Conservation (phyloP, 352 stramenopile species). For the Globisporangium paddicum region DNA sequence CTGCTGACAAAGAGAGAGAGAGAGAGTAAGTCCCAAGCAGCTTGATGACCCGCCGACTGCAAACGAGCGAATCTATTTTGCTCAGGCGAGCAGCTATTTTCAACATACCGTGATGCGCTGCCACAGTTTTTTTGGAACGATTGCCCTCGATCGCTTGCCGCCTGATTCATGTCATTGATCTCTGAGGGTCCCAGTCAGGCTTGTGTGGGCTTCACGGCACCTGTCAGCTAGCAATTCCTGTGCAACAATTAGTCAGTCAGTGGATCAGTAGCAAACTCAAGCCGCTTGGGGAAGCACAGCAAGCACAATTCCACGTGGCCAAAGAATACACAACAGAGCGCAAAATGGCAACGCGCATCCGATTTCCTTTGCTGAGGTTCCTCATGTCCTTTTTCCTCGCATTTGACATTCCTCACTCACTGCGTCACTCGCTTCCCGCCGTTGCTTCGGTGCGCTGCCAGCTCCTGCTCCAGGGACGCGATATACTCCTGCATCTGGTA, state of each 20-base stretch:
- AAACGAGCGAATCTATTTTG: conserved; percentile 6
- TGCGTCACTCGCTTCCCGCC: conserved; percentile 4
- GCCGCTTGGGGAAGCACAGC: too few relatives aligned
- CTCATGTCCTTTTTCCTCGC: background rate
- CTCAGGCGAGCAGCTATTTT: conserved; percentile 5
- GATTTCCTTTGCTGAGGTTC: background rate
- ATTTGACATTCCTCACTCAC: conserved; percentile 7
- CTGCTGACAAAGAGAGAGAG: background rate
- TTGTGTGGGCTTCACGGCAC: too few relatives aligned
- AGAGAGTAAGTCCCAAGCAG: background rate
- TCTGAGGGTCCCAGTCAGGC: too few relatives aligned
- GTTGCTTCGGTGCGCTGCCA: conserved; percentile 32
- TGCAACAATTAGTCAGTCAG: too few relatives aligned
- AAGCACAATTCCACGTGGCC: background rate
- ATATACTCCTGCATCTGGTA: conserved; percentile 76
- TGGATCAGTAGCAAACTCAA: too few relatives aligned
- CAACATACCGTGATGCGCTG: background rate
- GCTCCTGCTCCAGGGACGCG: conserved; percentile 53
- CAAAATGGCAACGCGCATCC: background rate
- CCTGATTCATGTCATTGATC: too few relatives aligned
- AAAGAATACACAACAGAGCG: background rate
- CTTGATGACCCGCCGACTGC: background rate
- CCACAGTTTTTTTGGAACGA: conserved; percentile 5
- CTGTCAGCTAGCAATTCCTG: too few relatives aligned
- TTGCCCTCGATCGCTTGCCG: too few relatives aligned